Percentiles rank a stretch among this genome's conserved stretches.
These are phyloP conservation scores for Capronia americana DNA, from an alignment of 2,329 filamentous ascomycete genomes.

Conservation along the genomic window DNA sequence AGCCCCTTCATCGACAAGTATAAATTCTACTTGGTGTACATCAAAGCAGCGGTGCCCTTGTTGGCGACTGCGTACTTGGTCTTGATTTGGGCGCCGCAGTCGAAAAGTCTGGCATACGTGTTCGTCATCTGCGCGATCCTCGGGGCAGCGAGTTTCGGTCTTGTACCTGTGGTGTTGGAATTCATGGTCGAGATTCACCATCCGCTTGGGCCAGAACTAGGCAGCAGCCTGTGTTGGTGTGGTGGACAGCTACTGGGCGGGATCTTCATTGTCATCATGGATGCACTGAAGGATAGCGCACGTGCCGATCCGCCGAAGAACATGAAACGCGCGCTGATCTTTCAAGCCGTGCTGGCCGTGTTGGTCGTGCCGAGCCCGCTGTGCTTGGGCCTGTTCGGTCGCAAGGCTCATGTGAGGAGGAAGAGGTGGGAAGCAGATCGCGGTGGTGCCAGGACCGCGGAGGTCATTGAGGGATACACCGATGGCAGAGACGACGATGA, in stretches of 20 bases:
- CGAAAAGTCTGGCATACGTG: constrained; percentile 59
- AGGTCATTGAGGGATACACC: constrained; percentile 18
- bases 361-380: constrained; percentile 71
- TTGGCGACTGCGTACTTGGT: constrained; percentile 75
- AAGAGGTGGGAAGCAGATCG: constrained; percentile 50
- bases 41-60: constrained; percentile 77
- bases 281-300: constrained; percentile 66
- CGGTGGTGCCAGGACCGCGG: constrained; percentile 36
- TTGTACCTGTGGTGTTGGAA: constrained; percentile 86
- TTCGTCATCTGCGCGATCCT: constrained; percentile 78
- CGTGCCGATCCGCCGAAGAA: constrained; percentile 67
- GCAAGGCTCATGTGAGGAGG: constrained; percentile 45
- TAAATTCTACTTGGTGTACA: constrained; percentile 75
- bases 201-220: constrained; percentile 84
- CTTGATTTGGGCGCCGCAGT: constrained; percentile 80
- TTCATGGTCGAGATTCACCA: constrained; percentile 86
- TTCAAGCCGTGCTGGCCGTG: constrained; percentile 74
- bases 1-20: constrained; percentile 85
- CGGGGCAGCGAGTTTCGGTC: constrained; percentile 77
- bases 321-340: constrained; percentile 78
- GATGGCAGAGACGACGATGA: constrained; percentile 13
- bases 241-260: constrained; percentile 85
- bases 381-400: constrained; percentile 72
- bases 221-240: constrained; percentile 81
- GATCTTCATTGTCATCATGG: constrained; percentile 81